Evolutionary conservation across 2,329 filamentous ascomycete species (phyloP).

Genomic region (Ophiostoma angusticollis): DNA sequence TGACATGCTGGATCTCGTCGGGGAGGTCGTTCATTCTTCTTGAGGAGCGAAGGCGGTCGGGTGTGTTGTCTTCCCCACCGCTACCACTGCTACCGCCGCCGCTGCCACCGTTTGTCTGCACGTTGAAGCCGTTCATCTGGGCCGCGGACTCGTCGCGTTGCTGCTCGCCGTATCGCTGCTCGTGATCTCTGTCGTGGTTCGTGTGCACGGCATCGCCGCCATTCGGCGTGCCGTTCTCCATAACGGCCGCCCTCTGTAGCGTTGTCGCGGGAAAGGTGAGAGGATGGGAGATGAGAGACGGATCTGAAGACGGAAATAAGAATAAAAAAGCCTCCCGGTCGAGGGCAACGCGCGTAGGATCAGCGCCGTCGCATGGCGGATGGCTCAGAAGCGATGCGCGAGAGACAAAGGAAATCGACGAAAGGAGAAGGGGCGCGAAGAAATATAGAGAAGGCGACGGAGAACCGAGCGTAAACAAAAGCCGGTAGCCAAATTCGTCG

Average conservation of each 20-base stretch:
- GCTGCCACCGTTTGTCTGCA: neutral
- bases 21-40: constrained; percentile 44
- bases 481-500: too few relatives aligned
- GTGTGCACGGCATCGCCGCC: constrained; percentile 36
- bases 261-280: too few relatives aligned
- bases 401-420: too few relatives aligned
- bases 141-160: neutral
- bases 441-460: too few relatives aligned
- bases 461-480: too few relatives aligned
- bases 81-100: constrained; percentile 6
- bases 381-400: too few relatives aligned
- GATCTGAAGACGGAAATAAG: too few relatives aligned
- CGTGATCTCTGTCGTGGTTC: constrained; percentile 40
- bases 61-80: neutral
- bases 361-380: too few relatives aligned
- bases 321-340: too few relatives aligned
- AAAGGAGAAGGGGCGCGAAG: too few relatives aligned
- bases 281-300: too few relatives aligned
- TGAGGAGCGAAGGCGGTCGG: constrained; percentile 1
- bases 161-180: constrained; percentile 14
- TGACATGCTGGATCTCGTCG: constrained; percentile 57
- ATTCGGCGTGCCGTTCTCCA: constrained; percentile 34
- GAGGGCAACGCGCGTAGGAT: too few relatives aligned
- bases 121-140: constrained; percentile 4
- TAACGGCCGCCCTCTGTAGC: constrained; percentile 7